Conservation (phyloP, 1,284 basidiomycete species). For the Sporisorium reilianum region DNA sequence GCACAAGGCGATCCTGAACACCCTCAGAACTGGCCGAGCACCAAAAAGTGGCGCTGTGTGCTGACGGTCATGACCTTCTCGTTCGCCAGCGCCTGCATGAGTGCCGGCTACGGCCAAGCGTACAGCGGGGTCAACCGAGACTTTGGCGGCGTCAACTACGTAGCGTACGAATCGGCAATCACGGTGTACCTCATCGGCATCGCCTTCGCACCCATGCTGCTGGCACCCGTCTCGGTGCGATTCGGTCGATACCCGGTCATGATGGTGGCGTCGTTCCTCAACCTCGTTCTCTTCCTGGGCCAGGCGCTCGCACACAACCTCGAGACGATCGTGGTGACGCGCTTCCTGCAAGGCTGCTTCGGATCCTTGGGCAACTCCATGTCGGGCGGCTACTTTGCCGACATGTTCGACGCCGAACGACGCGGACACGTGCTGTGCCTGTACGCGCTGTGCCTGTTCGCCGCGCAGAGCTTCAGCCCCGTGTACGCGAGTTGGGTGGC, state of each 20-base stretch:
- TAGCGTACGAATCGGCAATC: slow-evolving; percentile 26
- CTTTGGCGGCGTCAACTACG: slow-evolving; percentile 15
- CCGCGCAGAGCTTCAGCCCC: slow-evolving; percentile 63
- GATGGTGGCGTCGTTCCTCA: slow-evolving; percentile 22
- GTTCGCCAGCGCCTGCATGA: slow-evolving; percentile 39
- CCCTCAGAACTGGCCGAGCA: slow-evolving; percentile 38
- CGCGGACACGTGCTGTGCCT: slow-evolving; percentile 70
- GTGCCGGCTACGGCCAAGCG: slow-evolving; percentile 26
- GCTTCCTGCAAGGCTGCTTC: slow-evolving; percentile 65
- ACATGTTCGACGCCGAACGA: slow-evolving; percentile 63
- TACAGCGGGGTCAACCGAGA: slow-evolving; percentile 14
- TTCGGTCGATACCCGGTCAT: slow-evolving; percentile 39
- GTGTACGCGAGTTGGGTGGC: slow-evolving; percentile 49
- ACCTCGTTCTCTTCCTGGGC: slow-evolving; percentile 50
- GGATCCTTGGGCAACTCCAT: slow-evolving; percentile 64
- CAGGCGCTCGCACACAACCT: slow-evolving; percentile 55
- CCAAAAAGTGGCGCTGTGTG: slow-evolving; percentile 22
- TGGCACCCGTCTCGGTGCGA: slow-evolving; percentile 44
- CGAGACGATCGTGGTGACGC: slow-evolving; percentile 54
- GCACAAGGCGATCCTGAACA: slow-evolving; percentile 31
- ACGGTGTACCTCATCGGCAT: slow-evolving; percentile 36
- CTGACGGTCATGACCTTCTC: slow-evolving; percentile 34
- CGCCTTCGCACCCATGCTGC: slow-evolving; percentile 43
- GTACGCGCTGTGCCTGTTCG: slow-evolving; percentile 68
- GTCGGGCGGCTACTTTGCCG: slow-evolving; percentile 57